Conservation (phyloP, 2,329 filamentous ascomycete species). For the Fusarium aywerte region DNA sequence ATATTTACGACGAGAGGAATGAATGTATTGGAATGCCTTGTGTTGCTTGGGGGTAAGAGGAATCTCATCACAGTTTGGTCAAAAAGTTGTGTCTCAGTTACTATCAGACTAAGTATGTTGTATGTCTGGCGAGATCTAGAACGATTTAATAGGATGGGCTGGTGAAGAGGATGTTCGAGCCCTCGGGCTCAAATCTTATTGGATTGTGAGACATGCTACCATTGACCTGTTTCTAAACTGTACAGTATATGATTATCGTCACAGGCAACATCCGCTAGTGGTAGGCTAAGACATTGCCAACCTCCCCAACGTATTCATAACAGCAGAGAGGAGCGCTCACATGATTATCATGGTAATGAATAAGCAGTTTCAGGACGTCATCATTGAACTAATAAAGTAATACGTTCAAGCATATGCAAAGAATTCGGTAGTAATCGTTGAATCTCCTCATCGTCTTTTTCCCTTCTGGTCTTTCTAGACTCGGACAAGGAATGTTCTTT, state of each 20-base stretch:
- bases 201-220: not conserved
- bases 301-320: slow-evolving; percentile 19
- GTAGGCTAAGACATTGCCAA: slow-evolving; percentile 24
- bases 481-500: slow-evolving; percentile 33
- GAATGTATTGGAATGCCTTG: slow-evolving; percentile 24
- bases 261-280: slow-evolving; percentile 7
- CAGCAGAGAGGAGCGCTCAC: not conserved
- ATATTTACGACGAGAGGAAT: slow-evolving; percentile 19
- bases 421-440: slow-evolving; percentile 13
- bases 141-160: not conserved
- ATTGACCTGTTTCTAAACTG: not conserved
- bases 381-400: slow-evolving; percentile 11
- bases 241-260: slow-evolving; percentile 9
- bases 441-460: not conserved
- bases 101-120: not conserved
- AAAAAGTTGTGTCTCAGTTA: slow-evolving; percentile 25
- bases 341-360: slow-evolving; percentile 1
- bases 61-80: slow-evolving; percentile 3
- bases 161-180: slow-evolving; percentile 5
- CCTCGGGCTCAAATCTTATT: slow-evolving; percentile 2
- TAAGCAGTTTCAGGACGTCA: slow-evolving; percentile 10
- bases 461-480: slow-evolving; percentile 1
- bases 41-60: slow-evolving; percentile 6
- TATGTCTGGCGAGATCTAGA: slow-evolving; percentile 6
- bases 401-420: slow-evolving; percentile 17